Evolutionary conservation across 164 flowering plant genomes (phyloP).

Genomic region (Saururus chinensis): DNA sequence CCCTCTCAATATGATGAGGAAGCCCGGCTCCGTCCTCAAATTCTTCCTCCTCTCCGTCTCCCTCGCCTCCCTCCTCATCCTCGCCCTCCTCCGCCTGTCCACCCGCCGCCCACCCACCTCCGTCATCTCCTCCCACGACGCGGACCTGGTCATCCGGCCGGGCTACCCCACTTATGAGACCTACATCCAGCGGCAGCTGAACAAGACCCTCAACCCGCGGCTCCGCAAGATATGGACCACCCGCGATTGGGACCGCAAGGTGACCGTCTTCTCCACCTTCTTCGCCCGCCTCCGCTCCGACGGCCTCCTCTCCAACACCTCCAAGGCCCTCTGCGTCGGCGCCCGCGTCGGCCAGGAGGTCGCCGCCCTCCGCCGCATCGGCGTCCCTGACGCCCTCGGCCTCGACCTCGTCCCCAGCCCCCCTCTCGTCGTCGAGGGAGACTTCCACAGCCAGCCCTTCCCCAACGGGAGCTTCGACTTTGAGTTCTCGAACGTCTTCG

Average conservation of each 20-base stretch:
- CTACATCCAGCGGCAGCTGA: conserved; percentile 62
- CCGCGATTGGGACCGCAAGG: conserved; percentile 66
- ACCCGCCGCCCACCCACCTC: conserved; percentile 5
- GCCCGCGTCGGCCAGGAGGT: conserved; percentile 86
- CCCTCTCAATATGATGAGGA: not conserved
- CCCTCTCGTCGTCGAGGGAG: conserved; percentile 58
- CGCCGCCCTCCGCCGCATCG: conserved; percentile 50
- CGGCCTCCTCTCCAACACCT: conserved; percentile 27
- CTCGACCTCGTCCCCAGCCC: conserved; percentile 75
- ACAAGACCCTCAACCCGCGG: conserved; percentile 70
- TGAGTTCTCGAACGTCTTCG: conserved; percentile 87
- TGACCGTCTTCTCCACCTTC: not conserved
- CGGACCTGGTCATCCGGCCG: conserved; percentile 50
- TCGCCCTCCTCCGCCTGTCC: conserved; percentile 2
- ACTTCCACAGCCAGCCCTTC: conserved; percentile 73
- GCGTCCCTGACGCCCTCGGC: conserved; percentile 59
- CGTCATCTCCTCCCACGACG: not conserved
- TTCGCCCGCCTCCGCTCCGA: conserved; percentile 18
- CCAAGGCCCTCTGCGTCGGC: conserved; percentile 58
- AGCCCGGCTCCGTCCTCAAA: conserved; percentile 11
- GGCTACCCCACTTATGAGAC: conserved; percentile 58
- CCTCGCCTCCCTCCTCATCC: conserved; percentile 15
- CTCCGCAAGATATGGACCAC: conserved; percentile 66
- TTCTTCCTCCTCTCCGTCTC: conserved; percentile 30
- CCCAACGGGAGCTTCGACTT: conserved; percentile 52